Conservation (phyloP, 2,329 filamentous ascomycete species). For the Saccharata proteae region DNA sequence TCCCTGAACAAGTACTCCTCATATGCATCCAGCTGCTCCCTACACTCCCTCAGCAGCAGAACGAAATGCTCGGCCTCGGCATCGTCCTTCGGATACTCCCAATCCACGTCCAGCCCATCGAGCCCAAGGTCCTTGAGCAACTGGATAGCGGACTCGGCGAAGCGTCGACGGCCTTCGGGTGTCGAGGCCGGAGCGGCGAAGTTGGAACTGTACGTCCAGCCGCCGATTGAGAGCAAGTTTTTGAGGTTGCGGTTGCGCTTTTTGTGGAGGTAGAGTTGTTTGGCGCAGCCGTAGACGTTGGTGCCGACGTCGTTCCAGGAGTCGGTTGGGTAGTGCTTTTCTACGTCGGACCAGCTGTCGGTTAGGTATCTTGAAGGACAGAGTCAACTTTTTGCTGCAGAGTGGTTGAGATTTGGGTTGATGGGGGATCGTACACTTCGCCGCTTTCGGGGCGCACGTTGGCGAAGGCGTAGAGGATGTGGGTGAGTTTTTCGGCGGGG, state of each 20-base stretch:
- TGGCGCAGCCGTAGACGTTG: slow-evolving; percentile 66
- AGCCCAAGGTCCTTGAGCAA: slow-evolving; percentile 74
- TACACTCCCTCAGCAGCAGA: slow-evolving; percentile 25
- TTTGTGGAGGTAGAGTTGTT: slow-evolving; percentile 67
- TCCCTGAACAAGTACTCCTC: slow-evolving; percentile 18
- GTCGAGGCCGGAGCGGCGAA: slow-evolving; percentile 59
- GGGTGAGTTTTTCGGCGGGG: slow-evolving; percentile 68
- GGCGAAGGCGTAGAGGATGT: slow-evolving; percentile 84
- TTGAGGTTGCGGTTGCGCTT: slow-evolving; percentile 66
- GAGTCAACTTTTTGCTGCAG: not conserved
- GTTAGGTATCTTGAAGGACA: slow-evolving; percentile 42
- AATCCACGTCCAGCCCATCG: slow-evolving; percentile 36
- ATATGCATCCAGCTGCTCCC: slow-evolving; percentile 29
- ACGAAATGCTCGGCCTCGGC: slow-evolving; percentile 30
- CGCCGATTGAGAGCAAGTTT: slow-evolving; percentile 70
- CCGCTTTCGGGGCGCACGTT: slow-evolving; percentile 70
- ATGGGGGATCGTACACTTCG: slow-evolving; percentile 38
- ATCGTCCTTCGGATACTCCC: slow-evolving; percentile 32
- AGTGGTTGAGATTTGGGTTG: not conserved
- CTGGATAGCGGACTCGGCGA: slow-evolving; percentile 60
- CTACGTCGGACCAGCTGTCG: slow-evolving; percentile 55
- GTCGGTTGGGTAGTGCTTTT: slow-evolving; percentile 59
- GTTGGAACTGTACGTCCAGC: slow-evolving; percentile 69
- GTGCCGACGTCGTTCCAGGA: slow-evolving; percentile 52
- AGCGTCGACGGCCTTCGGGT: slow-evolving; percentile 46